phyloP scores from a whole-genome alignment of 2,329 filamentous ascomycete species.

The Cercospora sp. region DNA sequence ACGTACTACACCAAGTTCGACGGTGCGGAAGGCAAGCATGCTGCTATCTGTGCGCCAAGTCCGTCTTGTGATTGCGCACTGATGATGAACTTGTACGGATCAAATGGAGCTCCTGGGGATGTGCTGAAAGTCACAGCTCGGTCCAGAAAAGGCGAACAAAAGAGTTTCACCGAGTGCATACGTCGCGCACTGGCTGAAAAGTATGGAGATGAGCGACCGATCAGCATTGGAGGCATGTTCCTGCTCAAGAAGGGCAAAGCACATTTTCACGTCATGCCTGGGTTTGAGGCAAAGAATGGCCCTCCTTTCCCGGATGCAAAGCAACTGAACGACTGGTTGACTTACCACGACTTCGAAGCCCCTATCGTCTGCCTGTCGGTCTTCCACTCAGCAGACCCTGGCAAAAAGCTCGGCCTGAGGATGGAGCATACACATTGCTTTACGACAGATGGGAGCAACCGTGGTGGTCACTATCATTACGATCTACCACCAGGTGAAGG shows the following conservation, averaged over 20 bases:
- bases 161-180: slow-evolving; percentile 36
- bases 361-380: slow-evolving; percentile 37
- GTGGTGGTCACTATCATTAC: slow-evolving; percentile 38
- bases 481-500: slow-evolving; percentile 28
- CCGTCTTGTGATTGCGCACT: slow-evolving; percentile 35
- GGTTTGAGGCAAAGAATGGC: slow-evolving; percentile 31
- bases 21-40: slow-evolving; percentile 46
- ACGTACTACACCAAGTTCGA: slow-evolving; percentile 45
- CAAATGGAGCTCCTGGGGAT: slow-evolving; percentile 28
- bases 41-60: slow-evolving; percentile 24
- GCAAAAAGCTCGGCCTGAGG: slow-evolving; percentile 32
- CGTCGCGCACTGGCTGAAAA: slow-evolving; percentile 26
- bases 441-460: slow-evolving; percentile 28
- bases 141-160: slow-evolving; percentile 27
- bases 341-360: slow-evolving; percentile 35
- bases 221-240: slow-evolving; percentile 36
- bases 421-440: slow-evolving; percentile 41
- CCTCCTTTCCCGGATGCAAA: slow-evolving; percentile 32
- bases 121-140: slow-evolving; percentile 36
- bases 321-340: slow-evolving; percentile 36
- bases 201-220: slow-evolving; percentile 30
- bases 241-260: slow-evolving; percentile 33
- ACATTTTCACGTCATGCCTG: slow-evolving; percentile 37
- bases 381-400: slow-evolving; percentile 35
- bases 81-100: slow-evolving; percentile 38